Percentiles rank a stretch among this genome's conserved stretches.
Evolutionary conservation across 345 rosid species (phyloP).

Genomic region (Carallia brachiata): DNA sequence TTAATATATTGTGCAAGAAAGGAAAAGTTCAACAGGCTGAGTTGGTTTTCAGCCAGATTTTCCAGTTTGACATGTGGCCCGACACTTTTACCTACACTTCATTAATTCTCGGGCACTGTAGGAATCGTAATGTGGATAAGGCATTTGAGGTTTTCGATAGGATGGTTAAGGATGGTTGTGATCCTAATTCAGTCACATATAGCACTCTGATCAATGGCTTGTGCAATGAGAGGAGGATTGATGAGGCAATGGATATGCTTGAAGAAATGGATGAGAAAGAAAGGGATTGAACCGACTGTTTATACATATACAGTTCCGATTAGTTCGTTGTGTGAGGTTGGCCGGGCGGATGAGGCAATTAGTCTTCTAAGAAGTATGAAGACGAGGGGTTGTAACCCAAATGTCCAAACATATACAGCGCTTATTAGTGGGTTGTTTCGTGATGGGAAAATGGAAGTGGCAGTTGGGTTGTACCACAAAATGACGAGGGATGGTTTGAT

Average conservation of each 20-base stretch:
- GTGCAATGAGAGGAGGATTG: conserved; percentile 50
- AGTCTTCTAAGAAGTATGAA: conserved; percentile 43
- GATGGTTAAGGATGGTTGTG: conserved; percentile 56
- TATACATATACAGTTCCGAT: conserved; percentile 54
- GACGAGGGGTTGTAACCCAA: conserved; percentile 43
- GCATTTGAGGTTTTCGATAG: conserved; percentile 51
- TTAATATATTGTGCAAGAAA: conserved; percentile 52
- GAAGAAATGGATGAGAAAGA: conserved; percentile 52
- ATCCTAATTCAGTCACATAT: conserved; percentile 59
- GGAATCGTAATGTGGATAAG: conserved; percentile 41
- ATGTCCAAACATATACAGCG: conserved; percentile 60
- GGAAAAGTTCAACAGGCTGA: conserved; percentile 53
- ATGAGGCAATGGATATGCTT: conserved; percentile 52
- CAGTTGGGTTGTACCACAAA: conserved; percentile 58
- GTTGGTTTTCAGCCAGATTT: conserved; percentile 45
- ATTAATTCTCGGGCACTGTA: conserved; percentile 65
- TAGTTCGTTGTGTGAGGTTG: conserved; percentile 45
- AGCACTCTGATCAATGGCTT: conserved; percentile 54
- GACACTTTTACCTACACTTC: conserved; percentile 57
- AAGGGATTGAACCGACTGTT: conserved; percentile 51
- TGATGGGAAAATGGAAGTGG: conserved; percentile 46
- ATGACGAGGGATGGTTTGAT: conserved; percentile 48
- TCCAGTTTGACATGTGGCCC: conserved; percentile 43
- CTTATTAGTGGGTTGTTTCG: conserved; percentile 47
- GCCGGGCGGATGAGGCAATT: conserved; percentile 50